Evolutionary conservation across 2,329 filamentous ascomycete genomes (phyloP), one percentile per base, ranked within the genome.

Genomic region (Exophiala lecanii-corni): DNA sequence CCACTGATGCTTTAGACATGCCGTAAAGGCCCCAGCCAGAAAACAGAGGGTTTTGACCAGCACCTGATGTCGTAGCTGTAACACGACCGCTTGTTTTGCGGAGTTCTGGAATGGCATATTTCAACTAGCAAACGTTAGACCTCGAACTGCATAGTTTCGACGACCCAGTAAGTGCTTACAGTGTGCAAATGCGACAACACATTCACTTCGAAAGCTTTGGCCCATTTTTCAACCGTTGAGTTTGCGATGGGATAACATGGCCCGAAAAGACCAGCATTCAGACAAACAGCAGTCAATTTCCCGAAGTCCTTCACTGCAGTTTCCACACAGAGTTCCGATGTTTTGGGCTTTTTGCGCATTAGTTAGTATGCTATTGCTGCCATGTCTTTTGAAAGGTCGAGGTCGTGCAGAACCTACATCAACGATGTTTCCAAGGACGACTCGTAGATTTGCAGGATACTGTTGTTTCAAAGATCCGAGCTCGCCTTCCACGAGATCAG

Each of bases 11-110:
- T 65, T 95, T 95, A 16, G 82, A 79, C 2, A 84, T 81, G 1
- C 88, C 87, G 58, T 95, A 95, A 3, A 82, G 75, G 23, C 81
- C 84, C 88, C 87, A 94, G 1, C 78, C 77, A 1, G 74, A 67
- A 58, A 87, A 89, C 12, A 18, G 26, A 1, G 76, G 75, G 34
- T 72, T 73, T 2, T 66, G 63, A 2, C 86, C 76, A 1, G 88
- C 88, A 1, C 88, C 89, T 0, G 86, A 89, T 0, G 86, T 91
- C 6, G 84, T 78, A 59, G 92, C 81, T 9, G 94, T 66, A 26
- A 94, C 81, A 45, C 76, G 76, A 3, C 89, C 89, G 18, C 81
- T 73, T 3, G 75, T 72, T 51, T 78, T 71, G 16, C 86, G 79
- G 35, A 94, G 73, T 40, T 79, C 72, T 1, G 79, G 76, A 12